phyloP scores from a whole-genome alignment of 2,329 filamentous ascomycete species.

The Aspergillus calidoustus region DNA sequence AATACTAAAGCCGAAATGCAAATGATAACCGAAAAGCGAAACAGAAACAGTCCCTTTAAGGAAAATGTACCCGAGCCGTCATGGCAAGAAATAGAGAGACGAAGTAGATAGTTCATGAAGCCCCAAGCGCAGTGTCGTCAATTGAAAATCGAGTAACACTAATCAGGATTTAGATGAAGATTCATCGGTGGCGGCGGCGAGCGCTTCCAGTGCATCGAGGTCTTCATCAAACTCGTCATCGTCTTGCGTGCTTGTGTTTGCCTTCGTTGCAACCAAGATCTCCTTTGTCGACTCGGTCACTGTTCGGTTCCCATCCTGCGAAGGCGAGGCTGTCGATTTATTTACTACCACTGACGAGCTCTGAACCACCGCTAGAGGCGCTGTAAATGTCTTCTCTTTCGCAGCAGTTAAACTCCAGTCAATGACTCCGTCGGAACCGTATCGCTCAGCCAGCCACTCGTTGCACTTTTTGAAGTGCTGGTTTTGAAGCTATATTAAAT shows the following conservation, averaged over 20 bases:
- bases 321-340: slow-evolving; percentile 21
- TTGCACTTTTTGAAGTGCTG: slow-evolving; percentile 55
- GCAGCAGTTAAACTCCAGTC: slow-evolving; percentile 75
- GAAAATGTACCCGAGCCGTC: neutral
- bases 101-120: neutral
- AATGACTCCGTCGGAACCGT: slow-evolving; percentile 79
- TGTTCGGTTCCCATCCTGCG: slow-evolving; percentile 13
- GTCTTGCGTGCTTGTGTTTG: slow-evolving; percentile 10
- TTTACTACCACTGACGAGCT: slow-evolving; percentile 31
- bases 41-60: neutral
- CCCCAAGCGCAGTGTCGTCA: neutral
- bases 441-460: slow-evolving; percentile 74
- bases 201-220: slow-evolving; percentile 47
- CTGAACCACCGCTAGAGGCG: slow-evolving; percentile 19
- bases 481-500: slow-evolving; percentile 43
- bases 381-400: slow-evolving; percentile 21
- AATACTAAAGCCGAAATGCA: neutral
- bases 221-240: slow-evolving; percentile 49
- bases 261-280: slow-evolving; percentile 25
- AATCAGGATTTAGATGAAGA: slow-evolving; percentile 7
- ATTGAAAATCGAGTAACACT: neutral
- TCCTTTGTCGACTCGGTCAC: slow-evolving; percentile 11
- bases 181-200: slow-evolving; percentile 36
- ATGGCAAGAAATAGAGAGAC: neutral
- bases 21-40: neutral